phyloP scores from a whole-genome alignment of 495 filamentous ascomycete species.

The Trichocladium uniseriatum region DNA sequence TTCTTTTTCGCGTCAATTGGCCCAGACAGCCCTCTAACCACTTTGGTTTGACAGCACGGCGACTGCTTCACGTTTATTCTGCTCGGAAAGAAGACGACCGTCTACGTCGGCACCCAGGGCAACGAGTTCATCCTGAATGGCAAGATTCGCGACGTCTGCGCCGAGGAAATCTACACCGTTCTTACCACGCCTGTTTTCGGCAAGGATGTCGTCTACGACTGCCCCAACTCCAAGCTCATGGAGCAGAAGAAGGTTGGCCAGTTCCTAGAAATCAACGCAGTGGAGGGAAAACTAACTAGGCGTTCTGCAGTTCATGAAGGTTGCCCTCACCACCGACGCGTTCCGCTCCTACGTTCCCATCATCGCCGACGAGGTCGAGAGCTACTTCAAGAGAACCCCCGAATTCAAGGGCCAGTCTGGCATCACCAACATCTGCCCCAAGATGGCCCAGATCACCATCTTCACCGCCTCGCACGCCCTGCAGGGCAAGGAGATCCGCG shows the following conservation, averaged over 20 bases:
- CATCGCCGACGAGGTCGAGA: slow-evolving; percentile 64
- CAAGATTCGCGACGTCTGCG: slow-evolving; percentile 70
- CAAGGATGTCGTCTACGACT: slow-evolving; percentile 79
- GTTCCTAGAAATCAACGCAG: background rate
- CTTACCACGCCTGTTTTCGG: slow-evolving; percentile 83
- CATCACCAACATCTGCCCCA: slow-evolving; percentile 51
- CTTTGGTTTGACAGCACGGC: slow-evolving; percentile 18
- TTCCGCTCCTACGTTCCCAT: slow-evolving; percentile 70
- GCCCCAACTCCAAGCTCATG: slow-evolving; percentile 64
- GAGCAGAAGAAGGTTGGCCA: slow-evolving; percentile 35
- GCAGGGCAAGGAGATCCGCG: slow-evolving; percentile 72
- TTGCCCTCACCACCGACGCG: slow-evolving; percentile 67
- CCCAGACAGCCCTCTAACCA: background rate
- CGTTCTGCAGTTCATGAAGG: slow-evolving; percentile 65
- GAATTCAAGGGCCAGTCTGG: slow-evolving; percentile 61
- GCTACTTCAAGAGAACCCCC: slow-evolving; percentile 54
- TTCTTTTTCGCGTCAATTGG: background rate
- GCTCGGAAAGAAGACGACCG: slow-evolving; percentile 68
- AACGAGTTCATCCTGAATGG: slow-evolving; percentile 85
- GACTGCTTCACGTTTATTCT: slow-evolving; percentile 68
- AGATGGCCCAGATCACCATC: slow-evolving; percentile 77
- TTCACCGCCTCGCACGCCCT: slow-evolving; percentile 74
- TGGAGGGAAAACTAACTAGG: background rate
- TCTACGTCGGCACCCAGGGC: slow-evolving; percentile 64
- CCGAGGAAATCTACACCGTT: slow-evolving; percentile 73